Evolutionary conservation across 805 yeast genomes (phyloP), one percentile per base, ranked within the genome.

Genomic region (Kurtzmaniella cleridarum): DNA sequence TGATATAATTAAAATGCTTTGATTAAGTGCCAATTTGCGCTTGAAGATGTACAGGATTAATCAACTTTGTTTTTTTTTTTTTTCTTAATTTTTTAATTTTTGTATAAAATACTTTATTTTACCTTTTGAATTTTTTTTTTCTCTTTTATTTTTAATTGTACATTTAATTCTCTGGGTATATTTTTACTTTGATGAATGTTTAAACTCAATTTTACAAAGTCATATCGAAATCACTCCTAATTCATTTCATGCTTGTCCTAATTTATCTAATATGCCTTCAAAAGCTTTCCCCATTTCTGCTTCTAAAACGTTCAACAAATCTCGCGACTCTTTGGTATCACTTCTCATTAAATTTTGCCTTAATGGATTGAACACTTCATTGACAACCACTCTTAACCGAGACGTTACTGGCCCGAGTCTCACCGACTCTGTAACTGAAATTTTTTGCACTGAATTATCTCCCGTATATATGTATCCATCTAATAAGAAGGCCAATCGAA

Each of bases 211-310:
- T 15, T n/a, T n/a, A n/a, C n/a, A n/a, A n/a, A n/a, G n/a, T n/a
- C n/a, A n/a, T n/a, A n/a, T n/a, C n/a, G n/a, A n/a, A n/a, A n/a
- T n/a, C n/a, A n/a, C n/a, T n/a, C n/a, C n/a, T n/a, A n/a, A n/a
- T 8, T 20, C 8, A 8, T 20, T 20, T 10, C 11, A 31, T 29
- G 11, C 12, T 32, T 15, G 27, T 27, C 23, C 53, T 5, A 49
- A 31, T 38, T 71, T 43, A 20, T 65, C 72, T 13, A 65, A 47
- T 9, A 64, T 42, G 0, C 73, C 73, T 45, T 68, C 70, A 39
- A 68, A 65, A 2, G 67, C 38, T 16, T 63, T 49, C 15, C 70
- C 61, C 10, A 62, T 50, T 45, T 66, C 72, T 13, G 60, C 51
- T 28, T 68, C 71, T 20, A 63, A 40, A 1, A 54, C 31, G 35